Conservation (phyloP, 129 eudicot species). For the Dittrichia graveolens region DNA sequence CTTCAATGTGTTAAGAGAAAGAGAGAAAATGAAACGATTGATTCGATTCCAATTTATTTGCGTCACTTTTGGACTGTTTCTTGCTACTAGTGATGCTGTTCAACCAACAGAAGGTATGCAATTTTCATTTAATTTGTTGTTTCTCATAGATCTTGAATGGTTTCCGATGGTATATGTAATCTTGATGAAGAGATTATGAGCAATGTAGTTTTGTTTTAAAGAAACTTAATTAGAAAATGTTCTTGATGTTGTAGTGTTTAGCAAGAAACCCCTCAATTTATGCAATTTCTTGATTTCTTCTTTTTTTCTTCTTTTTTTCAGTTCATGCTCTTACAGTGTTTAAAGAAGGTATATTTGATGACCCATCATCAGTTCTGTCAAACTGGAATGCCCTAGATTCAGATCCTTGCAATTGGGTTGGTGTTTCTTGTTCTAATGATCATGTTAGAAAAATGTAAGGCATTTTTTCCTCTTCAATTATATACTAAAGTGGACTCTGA, state of each 20-base stretch:
- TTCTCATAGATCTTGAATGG: conserved; percentile 41
- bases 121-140: conserved; percentile 15
- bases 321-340: conserved; percentile 77
- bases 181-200: neutral
- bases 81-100: conserved; percentile 51
- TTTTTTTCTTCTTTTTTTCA: conserved; percentile 37
- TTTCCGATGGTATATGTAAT: conserved; percentile 10
- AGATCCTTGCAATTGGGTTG: conserved; percentile 86
- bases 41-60: conserved; percentile 41
- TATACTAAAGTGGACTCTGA: neutral
- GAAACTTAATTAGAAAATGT: conserved; percentile 15
- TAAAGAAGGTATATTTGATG: conserved; percentile 89
- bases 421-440: conserved; percentile 69
- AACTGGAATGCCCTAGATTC: conserved; percentile 80
- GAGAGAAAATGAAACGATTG: conserved; percentile 49
- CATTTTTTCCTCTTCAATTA: neutral
- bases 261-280: conserved; percentile 12
- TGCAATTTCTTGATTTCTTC: conserved; percentile 16
- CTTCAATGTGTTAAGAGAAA: conserved; percentile 28
- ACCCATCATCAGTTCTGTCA: conserved; percentile 73
- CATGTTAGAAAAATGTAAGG: conserved; percentile 83
- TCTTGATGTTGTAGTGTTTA: conserved; percentile 32
- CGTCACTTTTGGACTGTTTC: conserved; percentile 51
- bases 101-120: conserved; percentile 64
- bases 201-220: conserved; percentile 29